Conservation (phyloP, 2,329 filamentous ascomycete genomes). For the Colletotrichum nymphaeae region DNA sequence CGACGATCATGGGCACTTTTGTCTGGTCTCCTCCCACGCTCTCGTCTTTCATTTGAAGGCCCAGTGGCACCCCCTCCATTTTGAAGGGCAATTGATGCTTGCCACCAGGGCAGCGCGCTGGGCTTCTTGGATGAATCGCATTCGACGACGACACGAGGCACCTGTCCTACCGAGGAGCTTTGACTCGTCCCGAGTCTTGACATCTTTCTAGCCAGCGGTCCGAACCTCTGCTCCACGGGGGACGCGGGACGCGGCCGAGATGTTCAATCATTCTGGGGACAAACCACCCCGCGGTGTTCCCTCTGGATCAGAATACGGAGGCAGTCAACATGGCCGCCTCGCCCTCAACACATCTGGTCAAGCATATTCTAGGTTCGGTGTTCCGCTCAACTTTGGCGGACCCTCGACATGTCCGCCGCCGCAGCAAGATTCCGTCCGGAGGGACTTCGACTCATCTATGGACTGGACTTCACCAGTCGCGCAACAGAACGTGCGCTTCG, state of each 20-base stretch:
- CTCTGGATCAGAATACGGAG: constrained; percentile 38
- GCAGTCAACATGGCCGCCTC: constrained; percentile 4
- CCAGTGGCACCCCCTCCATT: constrained; percentile 34
- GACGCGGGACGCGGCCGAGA: constrained; percentile 47
- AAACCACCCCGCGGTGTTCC: constrained; percentile 45
- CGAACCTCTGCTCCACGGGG: constrained; percentile 44
- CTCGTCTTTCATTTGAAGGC: constrained; percentile 46
- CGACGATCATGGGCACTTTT: constrained; percentile 51
- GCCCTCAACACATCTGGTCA: constrained; percentile 46
- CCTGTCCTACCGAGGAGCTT: constrained; percentile 50
- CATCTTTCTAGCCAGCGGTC: constrained; percentile 46
- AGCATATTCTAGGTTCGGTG: constrained; percentile 47
- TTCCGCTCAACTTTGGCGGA: constrained; percentile 42
- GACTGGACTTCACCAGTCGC: constrained; percentile 51
- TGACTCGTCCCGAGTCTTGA: constrained; percentile 51
- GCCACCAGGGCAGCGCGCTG: constrained; percentile 42
- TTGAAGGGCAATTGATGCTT: constrained; percentile 39
- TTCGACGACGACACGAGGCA: constrained; percentile 36
- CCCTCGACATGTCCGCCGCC: constrained; percentile 42
- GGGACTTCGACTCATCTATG: constrained; percentile 42
- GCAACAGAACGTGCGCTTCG: constrained; percentile 40
- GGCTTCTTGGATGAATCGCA: constrained; percentile 36
- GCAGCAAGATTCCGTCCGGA: constrained; percentile 11
- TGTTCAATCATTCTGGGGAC: constrained; percentile 50
- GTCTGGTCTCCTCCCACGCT: constrained; percentile 46